Percentiles rank a stretch among this genome's conserved stretches.
Conservation (phyloP, 2,329 filamentous ascomycete genomes). For the Plectosphaerella plurivora region DNA sequence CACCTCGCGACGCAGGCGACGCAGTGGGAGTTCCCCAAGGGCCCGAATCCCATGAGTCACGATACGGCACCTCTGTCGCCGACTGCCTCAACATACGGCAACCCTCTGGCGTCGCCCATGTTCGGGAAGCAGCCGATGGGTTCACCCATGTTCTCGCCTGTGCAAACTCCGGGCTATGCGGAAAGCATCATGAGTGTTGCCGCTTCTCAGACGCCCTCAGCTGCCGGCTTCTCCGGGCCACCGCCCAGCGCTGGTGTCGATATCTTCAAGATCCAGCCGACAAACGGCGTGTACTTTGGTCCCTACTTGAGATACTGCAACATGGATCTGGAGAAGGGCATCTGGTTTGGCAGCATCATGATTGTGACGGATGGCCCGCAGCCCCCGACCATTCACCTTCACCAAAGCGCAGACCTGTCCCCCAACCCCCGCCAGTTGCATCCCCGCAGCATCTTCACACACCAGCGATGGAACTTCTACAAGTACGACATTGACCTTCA, state of each 20-base stretch:
- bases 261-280: slow-evolving; percentile 88
- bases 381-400: slow-evolving; percentile 92
- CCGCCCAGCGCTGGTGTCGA: slow-evolving; percentile 85
- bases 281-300: slow-evolving; percentile 96
- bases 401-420: slow-evolving; percentile 83
- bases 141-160: slow-evolving; percentile 78
- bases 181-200: slow-evolving; percentile 83
- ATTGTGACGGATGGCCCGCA: slow-evolving; percentile 88
- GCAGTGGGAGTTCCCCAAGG: slow-evolving; percentile 98
- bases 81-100: slow-evolving; percentile 70
- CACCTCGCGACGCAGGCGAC: slow-evolving; percentile 92
- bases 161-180: slow-evolving; percentile 74
- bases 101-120: slow-evolving; percentile 66
- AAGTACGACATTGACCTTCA: slow-evolving; percentile 86
- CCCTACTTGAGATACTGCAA: slow-evolving; percentile 95
- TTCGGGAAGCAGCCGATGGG: slow-evolving; percentile 64
- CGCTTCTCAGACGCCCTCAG: slow-evolving; percentile 66
- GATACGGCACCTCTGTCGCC: slow-evolving; percentile 81
- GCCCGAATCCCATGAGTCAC: slow-evolving; percentile 81
- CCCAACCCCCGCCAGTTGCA: slow-evolving; percentile 88
- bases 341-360: slow-evolving; percentile 92
- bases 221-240: slow-evolving; percentile 83
- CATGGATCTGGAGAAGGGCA: slow-evolving; percentile 87
- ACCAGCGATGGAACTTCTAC: slow-evolving; percentile 94
- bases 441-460: slow-evolving; percentile 75